A percentile compares a stretch with the other conserved stretches of the same genome.
Evolutionary conservation across 495 filamentous ascomycete genomes (phyloP).

Genomic region (Neurospora sp.): DNA sequence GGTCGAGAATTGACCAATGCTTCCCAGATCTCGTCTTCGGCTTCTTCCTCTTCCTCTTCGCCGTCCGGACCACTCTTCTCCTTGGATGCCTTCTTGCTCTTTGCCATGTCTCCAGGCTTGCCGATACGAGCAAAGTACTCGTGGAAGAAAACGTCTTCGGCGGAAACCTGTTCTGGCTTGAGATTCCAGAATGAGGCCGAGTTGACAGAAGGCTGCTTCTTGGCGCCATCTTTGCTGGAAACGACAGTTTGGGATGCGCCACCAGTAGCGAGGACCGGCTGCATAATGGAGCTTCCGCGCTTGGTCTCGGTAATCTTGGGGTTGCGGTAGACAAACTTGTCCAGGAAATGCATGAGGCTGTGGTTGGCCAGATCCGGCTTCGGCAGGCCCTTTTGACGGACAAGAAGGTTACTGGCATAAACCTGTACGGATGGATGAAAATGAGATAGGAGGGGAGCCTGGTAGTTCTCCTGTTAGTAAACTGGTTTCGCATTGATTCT

Average conservation of each 20-base stretch:
- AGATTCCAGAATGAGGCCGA: slow-evolving; percentile 85
- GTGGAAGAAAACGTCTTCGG: slow-evolving; percentile 97
- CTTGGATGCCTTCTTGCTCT: slow-evolving; percentile 43
- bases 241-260: slow-evolving; percentile 56
- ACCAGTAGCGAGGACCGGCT: slow-evolving; percentile 64
- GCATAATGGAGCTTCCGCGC: slow-evolving; percentile 87
- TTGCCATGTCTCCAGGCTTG: slow-evolving; percentile 48
- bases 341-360: slow-evolving; percentile 87
- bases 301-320: slow-evolving; percentile 55
- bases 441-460: slow-evolving; percentile 66
- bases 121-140: slow-evolving; percentile 80
- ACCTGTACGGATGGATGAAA: slow-evolving; percentile 95
- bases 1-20: slow-evolving; percentile 55
- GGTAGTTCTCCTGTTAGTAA: background rate
- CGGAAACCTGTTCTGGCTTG: slow-evolving; percentile 72
- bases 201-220: slow-evolving; percentile 54
- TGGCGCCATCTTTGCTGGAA: slow-evolving; percentile 39
- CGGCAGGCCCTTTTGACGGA: slow-evolving; percentile 55
- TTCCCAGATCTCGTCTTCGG: slow-evolving; percentile 80
- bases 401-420: slow-evolving; percentile 61
- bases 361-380: slow-evolving; percentile 85
- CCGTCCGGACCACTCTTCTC: slow-evolving; percentile 16
- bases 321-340: slow-evolving; percentile 92
- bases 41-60: slow-evolving; percentile 39
- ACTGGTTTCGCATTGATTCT: background rate